Conservation (phyloP, 1,139 yeast species). For the Taphrina confusa region DNA sequence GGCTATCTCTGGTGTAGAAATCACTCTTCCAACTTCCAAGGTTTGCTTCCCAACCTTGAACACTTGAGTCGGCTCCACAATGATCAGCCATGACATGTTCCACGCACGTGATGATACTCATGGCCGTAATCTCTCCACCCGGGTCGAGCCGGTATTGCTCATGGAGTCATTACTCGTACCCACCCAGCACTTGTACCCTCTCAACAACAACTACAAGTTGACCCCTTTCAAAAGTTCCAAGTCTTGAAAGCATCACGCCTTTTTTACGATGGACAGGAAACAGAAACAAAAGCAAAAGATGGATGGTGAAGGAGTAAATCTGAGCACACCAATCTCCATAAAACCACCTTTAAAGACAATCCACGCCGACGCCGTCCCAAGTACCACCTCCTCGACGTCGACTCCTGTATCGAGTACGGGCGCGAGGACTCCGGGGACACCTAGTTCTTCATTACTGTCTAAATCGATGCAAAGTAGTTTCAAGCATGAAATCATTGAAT, state of each 20-base stretch:
- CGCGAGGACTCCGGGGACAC: background rate
- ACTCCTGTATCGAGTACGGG: background rate
- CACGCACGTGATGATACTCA: background rate
- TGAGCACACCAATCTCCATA: slow-evolving; percentile 3
- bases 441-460: background rate
- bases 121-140: slow-evolving; percentile 1
- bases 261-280: background rate
- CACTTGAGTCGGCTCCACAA: too few relatives aligned
- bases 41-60: too few relatives aligned
- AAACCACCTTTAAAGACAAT: background rate
- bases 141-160: slow-evolving; percentile 10
- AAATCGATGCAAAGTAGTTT: slow-evolving; percentile 7
- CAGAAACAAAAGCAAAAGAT: slow-evolving; percentile 6
- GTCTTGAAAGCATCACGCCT: background rate
- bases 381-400: background rate
- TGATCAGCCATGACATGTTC: too few relatives aligned
- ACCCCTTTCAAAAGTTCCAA: background rate
- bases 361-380: background rate
- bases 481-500: slow-evolving; percentile 14
- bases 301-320: background rate
- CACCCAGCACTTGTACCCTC: background rate
- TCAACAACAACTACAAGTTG: background rate
- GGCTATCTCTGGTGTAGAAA: too few relatives aligned
- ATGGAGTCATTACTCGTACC: background rate
- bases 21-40: too few relatives aligned